A percentile compares a stretch with the other conserved stretches of the same genome.
These are phyloP conservation scores for Harringtonia aguacate DNA, from an alignment of 2,329 filamentous ascomycete species.

Conservation along the genomic window DNA sequence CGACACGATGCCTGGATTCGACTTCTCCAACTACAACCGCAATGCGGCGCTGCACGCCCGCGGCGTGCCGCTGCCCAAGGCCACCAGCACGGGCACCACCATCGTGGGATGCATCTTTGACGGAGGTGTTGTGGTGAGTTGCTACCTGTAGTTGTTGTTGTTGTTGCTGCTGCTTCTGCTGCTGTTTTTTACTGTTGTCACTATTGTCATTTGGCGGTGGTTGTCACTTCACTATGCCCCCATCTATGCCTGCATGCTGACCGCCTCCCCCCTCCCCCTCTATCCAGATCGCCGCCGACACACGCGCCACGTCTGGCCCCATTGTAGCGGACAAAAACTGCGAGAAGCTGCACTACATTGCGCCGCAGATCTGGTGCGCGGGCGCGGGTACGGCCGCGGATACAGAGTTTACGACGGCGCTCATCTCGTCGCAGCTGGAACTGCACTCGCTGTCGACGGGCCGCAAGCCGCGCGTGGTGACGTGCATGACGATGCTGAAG, in stretches of 20 bases:
- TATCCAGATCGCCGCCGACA: constrained; percentile 88
- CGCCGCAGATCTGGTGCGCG: constrained; percentile 98
- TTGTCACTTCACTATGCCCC: too few relatives aligned
- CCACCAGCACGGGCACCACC: constrained; percentile 95
- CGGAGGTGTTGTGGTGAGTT: constrained; percentile 81
- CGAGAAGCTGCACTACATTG: constrained; percentile 98
- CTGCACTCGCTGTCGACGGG: constrained; percentile 93
- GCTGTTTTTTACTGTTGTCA: too few relatives aligned
- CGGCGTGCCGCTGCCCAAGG: constrained; percentile 91
- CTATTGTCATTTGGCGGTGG: too few relatives aligned
- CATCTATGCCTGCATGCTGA: not conserved
- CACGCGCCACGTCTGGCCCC: constrained; percentile 88
- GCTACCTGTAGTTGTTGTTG: not conserved
- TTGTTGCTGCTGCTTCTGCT: not conserved
- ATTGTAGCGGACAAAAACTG: constrained; percentile 99
- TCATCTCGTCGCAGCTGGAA: constrained; percentile 98
- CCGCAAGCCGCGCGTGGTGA: constrained; percentile 93
- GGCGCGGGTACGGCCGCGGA: constrained; percentile 96
- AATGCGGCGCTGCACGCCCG: constrained; percentile 91
- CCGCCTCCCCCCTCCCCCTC: not conserved
- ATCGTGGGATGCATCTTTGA: constrained; percentile 97
- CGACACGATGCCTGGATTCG: constrained; percentile 81
- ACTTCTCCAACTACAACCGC: constrained; percentile 99
- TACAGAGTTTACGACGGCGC: constrained; percentile 96
- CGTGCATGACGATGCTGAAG: constrained; percentile 99